These are phyloP conservation scores for Penicillium polonicum DNA, from an alignment of 2,329 filamentous ascomycete genomes.

Conservation along the genomic window DNA sequence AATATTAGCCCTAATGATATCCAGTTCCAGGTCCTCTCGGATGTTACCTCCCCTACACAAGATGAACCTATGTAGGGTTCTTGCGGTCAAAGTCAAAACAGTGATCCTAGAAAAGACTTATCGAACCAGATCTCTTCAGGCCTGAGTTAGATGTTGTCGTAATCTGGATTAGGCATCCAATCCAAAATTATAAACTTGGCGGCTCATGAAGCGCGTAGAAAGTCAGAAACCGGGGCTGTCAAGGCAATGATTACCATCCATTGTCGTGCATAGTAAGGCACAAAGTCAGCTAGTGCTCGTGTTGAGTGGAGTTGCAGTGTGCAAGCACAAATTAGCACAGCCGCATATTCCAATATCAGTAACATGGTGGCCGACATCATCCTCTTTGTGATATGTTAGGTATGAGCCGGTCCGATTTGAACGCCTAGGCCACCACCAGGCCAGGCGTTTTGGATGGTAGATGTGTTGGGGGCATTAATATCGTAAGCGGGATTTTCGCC, in stretches of 20 bases:
- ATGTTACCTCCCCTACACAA: neutral
- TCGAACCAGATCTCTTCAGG: neutral
- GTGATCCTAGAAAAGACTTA: neutral
- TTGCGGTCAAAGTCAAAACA: neutral
- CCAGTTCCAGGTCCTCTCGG: neutral
- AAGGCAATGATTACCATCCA: neutral
- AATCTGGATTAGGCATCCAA: neutral
- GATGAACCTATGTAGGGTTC: neutral
- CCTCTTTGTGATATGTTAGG: conserved; percentile 3
- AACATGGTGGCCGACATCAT: neutral
- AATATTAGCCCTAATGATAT: conserved; percentile 2
- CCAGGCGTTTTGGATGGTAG: conserved; percentile 33
- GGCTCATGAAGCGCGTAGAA: neutral
- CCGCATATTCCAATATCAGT: neutral
- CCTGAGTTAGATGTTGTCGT: neutral
- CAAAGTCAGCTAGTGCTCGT: neutral
- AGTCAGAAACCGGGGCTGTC: neutral
- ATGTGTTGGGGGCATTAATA: conserved; percentile 24
- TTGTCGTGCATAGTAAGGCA: neutral
- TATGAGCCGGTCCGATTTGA: conserved; percentile 27
- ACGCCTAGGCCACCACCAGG: conserved; percentile 28
- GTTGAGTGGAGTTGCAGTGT: neutral
- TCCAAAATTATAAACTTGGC: neutral
- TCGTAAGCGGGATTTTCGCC: conserved; percentile 26
- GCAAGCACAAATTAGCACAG: neutral